A percentile compares a stretch with the other conserved stretches of the same genome.
Evolutionary conservation across 176 grass and related monocot genomes (phyloP).

Genomic region (Zoysia pacifica): DNA sequence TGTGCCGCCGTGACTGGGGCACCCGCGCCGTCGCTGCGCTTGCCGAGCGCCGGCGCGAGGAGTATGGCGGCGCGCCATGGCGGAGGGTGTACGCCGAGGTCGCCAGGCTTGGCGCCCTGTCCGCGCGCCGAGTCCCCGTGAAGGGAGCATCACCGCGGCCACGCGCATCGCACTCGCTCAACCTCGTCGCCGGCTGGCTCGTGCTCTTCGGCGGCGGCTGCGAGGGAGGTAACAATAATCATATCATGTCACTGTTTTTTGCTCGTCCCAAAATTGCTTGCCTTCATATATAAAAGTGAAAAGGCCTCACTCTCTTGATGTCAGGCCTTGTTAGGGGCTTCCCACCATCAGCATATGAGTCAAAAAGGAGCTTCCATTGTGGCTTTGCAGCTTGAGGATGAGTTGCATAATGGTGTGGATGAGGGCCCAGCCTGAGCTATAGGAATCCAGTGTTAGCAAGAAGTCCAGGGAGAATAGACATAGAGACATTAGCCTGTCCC

Average conservation of each 20-base stretch:
- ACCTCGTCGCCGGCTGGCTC: conserved; percentile 80
- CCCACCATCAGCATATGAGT: not conserved
- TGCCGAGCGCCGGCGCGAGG: conserved; percentile 40
- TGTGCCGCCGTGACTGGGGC: conserved; percentile 85
- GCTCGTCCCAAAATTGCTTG: conserved; percentile 21
- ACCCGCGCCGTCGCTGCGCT: conserved; percentile 37
- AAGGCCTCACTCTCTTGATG: not conserved
- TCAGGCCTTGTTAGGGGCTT: not conserved
- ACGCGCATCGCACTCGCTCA: conserved; percentile 90
- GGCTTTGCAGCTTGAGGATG: not conserved
- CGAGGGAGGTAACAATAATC: conserved; percentile 70
- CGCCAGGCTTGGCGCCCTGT: conserved; percentile 50
- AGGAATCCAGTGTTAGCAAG: not conserved
- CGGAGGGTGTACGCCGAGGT: conserved; percentile 67
- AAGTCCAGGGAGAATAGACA: not conserved
- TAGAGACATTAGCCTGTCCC: not conserved
- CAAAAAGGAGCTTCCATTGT: not conserved
- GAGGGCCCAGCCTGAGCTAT: too few species aligned
- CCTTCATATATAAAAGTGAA: not conserved
- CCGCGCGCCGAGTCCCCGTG: conserved; percentile 46
- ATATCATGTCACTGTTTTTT: not conserved
- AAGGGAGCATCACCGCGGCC: conserved; percentile 61
- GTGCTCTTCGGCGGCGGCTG: conserved; percentile 85
- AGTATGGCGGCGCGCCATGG: conserved; percentile 52
- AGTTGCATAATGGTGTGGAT: not conserved